Percentiles rank a stretch among this genome's conserved stretches.
Evolutionary conservation across 306 rosid genomes (phyloP).

Genomic region (Phaseolus lunatus): DNA sequence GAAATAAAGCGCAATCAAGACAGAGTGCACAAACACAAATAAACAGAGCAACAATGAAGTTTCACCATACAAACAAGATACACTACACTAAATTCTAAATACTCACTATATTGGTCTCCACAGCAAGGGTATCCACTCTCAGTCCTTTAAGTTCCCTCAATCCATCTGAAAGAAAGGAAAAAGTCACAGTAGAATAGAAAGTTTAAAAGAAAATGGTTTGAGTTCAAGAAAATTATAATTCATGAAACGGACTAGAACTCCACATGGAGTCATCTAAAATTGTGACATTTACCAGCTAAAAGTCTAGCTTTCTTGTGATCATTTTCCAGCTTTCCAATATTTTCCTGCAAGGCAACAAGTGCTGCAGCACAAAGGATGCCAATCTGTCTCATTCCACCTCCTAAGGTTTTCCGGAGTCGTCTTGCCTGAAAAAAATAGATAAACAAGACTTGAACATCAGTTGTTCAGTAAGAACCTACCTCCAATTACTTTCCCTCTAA

Average conservation of each 20-base stretch:
- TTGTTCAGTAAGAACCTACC: not conserved
- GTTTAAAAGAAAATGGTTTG: conserved; percentile 13
- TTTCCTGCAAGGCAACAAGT: conserved; percentile 76
- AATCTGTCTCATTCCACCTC: conserved; percentile 96
- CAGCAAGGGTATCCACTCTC: conserved; percentile 55
- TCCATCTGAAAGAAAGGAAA: conserved; percentile 58
- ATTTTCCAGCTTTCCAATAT: conserved; percentile 67
- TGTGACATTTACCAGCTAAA: conserved; percentile 65
- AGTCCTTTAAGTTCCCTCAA: conserved; percentile 67
- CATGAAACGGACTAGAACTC: not conserved
- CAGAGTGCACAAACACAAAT: conserved; percentile 8
- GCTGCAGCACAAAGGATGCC: conserved; percentile 94
- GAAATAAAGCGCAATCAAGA: conserved; percentile 10
- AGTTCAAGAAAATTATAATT: not conserved
- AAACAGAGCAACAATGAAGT: conserved; percentile 24
- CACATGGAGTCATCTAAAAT: conserved; percentile 23
- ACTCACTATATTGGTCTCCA: conserved; percentile 91
- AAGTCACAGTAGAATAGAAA: conserved; percentile 11
- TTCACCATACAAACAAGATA: not conserved
- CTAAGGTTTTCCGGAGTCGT: conserved; percentile 82
- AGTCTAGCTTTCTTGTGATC: conserved; percentile 83
- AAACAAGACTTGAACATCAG: conserved; percentile 2
- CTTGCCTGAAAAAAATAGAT: conserved; percentile 63
- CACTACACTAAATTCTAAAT: conserved; percentile 11
- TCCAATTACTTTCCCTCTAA: not conserved